Evolutionary conservation across 208 protist species (phyloP).

Genomic region (Angomonas ambiguus): DNA sequence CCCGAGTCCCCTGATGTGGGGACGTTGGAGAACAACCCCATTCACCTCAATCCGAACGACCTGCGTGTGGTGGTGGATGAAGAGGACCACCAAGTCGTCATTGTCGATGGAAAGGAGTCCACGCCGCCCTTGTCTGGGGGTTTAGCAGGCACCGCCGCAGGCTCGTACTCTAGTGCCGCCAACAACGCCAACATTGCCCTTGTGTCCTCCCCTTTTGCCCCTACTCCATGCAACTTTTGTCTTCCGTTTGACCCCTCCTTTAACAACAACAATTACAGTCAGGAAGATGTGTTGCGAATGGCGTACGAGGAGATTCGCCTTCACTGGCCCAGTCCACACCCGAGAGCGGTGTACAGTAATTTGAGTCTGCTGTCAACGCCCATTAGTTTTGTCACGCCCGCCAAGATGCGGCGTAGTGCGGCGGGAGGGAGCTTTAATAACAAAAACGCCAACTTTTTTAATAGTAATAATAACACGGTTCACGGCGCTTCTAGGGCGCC

Average conservation of each 20-base stretch:
- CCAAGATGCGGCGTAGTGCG: constrained; percentile 21
- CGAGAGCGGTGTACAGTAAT: constrained; percentile 50
- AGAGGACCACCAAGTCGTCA: background rate
- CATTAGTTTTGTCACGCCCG: constrained; percentile 78
- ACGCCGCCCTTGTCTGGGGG: too few species aligned
- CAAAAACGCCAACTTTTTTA: background rate
- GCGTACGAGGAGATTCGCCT: constrained; percentile 57
- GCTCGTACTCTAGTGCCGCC: too few species aligned
- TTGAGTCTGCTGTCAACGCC: constrained; percentile 48
- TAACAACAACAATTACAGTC: constrained; percentile 59
- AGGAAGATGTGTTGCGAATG: constrained; percentile 56
- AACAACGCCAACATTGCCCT: constrained; percentile 31
- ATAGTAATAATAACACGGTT: background rate
- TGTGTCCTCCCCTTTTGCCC: constrained; percentile 61
- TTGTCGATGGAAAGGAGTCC: background rate
- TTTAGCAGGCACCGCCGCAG: too few species aligned
- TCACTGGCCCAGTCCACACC: constrained; percentile 75
- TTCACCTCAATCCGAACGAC: background rate
- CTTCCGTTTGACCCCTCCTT: constrained; percentile 66
- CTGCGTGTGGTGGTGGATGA: background rate
- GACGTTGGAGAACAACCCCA: background rate
- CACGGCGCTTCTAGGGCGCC: background rate
- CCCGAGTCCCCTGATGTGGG: constrained; percentile 55
- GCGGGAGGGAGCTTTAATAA: background rate
- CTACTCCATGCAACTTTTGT: constrained; percentile 36